Base-by-base conservation (phyloP, 139 green algal species). In the Micractinium conductrix region DNA sequence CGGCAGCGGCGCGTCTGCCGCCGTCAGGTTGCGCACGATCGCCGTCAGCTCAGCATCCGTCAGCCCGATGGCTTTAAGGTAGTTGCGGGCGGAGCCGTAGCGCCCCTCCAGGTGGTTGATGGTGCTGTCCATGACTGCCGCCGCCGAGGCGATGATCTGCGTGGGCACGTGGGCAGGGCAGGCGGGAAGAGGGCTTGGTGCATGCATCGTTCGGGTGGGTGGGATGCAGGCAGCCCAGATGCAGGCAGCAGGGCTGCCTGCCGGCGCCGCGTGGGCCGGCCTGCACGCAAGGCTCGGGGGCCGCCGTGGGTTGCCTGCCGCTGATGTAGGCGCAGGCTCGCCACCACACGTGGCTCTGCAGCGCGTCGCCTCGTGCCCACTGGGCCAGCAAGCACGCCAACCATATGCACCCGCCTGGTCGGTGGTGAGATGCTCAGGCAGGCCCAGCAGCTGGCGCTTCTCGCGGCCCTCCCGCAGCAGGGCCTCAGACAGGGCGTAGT, bases 401-500 rank as follows among this genome's bases (percentile, higher is more conserved):
- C 26, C 26, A 3, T 38, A 37, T 14, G 9, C 12, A 44, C 76
- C 1, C 14, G 28, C 90, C 55, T 82, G 72, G 60, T 93, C 82
- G 0, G 84, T 85, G 19, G 85, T 90, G 26, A 93, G 58, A 45
- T 91, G 86, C 40, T 69, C 88, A 78, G 68, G 43, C 76, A 89
- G 60, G 4, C 48, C 67, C 67, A 65, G 37, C 43, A 92, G 73
- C 67, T 88, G 35, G 45, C 74, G 70, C 48, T 84, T 86, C 43
- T 90, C 82, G 28, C 87, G 53, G 30, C 79, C 53, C 75, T 86
- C 86, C 38, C 75, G 89, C 69, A 92, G 68, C 19, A 85, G 48
- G 28, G 76, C 48, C 71, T 92, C 89, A 1, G 83, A 90, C 73
- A 85, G 76, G 2, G 86, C 88, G 30, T 92, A 92, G 43, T 92